A percentile compares a stretch with the other conserved stretches of the same genome.
phyloP scores from a whole-genome alignment of 1,284 basidiomycete species.

The Earliella scabrosa region DNA sequence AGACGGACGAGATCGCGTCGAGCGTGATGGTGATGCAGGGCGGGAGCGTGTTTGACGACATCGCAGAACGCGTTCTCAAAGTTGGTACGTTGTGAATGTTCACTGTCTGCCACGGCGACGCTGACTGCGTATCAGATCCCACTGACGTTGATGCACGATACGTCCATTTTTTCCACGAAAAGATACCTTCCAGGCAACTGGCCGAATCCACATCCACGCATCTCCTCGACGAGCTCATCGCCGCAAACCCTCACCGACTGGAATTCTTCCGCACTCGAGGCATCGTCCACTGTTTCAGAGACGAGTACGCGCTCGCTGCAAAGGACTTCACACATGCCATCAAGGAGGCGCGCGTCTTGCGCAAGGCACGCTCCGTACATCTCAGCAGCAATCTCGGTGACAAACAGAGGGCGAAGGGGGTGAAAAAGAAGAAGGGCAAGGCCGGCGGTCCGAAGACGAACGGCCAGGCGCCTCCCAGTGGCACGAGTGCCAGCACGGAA shows the following conservation, averaged over 20 bases:
- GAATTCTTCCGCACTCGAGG: constrained; percentile 84
- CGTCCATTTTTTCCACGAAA: constrained; percentile 89
- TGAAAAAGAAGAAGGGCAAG: constrained; percentile 53
- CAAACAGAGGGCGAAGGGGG: constrained; percentile 51
- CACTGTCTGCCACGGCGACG: too few species aligned
- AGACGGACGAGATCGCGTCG: constrained; percentile 82
- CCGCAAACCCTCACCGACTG: constrained; percentile 67
- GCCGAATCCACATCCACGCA: constrained; percentile 79
- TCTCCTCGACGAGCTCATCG: constrained; percentile 76
- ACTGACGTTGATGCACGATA: constrained; percentile 78
- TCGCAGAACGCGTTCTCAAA: constrained; percentile 80
- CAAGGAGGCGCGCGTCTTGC: constrained; percentile 69
- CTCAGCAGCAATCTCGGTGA: constrained; percentile 40
- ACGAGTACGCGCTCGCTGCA: constrained; percentile 72
- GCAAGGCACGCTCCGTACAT: constrained; percentile 64
- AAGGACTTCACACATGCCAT: constrained; percentile 80
- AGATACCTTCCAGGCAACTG: constrained; percentile 86
- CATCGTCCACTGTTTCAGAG: constrained; percentile 83
- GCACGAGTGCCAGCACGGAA: constrained; percentile 51
- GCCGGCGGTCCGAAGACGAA: constrained; percentile 48
- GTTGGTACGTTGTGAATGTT: constrained; percentile 51
- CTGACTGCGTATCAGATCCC: constrained; percentile 53
- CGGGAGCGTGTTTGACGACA: constrained; percentile 84
- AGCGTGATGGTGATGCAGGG: constrained; percentile 92
- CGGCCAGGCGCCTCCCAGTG: constrained; percentile 66